These are phyloP conservation scores for Hyphodiscus hymeniophilus DNA, from an alignment of 495 filamentous ascomycete species.

Conservation along the genomic window DNA sequence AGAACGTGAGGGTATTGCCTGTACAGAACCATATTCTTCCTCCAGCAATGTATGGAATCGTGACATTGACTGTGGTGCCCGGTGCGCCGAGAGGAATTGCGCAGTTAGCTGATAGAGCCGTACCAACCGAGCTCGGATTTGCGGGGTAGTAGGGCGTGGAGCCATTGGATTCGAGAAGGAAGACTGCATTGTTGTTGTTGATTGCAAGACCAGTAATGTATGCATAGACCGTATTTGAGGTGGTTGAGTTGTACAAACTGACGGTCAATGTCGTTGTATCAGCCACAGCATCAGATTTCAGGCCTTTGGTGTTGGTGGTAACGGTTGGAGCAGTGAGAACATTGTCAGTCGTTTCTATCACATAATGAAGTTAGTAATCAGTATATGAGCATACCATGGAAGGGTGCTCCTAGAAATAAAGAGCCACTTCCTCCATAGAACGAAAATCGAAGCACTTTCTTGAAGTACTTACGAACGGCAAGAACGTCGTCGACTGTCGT, in stretches of 20 bases:
- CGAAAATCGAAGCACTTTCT: too few species aligned
- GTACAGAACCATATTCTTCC: slow-evolving; percentile 62
- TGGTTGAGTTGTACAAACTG: slow-evolving; percentile 27
- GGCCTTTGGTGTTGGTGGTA: neutral
- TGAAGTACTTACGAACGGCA: too few species aligned
- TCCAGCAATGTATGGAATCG: slow-evolving; percentile 57
- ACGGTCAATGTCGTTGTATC: neutral
- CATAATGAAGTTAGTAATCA: too few species aligned
- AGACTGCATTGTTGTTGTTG: slow-evolving; percentile 49
- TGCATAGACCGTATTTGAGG: slow-evolving; percentile 51
- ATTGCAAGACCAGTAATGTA: slow-evolving; percentile 63
- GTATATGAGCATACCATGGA: too few species aligned
- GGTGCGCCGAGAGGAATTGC: slow-evolving; percentile 55
- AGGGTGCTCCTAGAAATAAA: too few species aligned
- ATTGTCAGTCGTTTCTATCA: slow-evolving; percentile 14
- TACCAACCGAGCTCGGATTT: slow-evolving; percentile 35
- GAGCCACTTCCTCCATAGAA: too few species aligned
- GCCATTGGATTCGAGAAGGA: slow-evolving; percentile 53
- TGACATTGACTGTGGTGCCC: slow-evolving; percentile 49
- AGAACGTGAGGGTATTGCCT: slow-evolving; percentile 54
- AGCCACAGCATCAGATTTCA: neutral
- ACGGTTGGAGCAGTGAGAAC: slow-evolving; percentile 17
- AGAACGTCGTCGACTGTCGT: too few species aligned
- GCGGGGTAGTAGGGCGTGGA: slow-evolving; percentile 38
- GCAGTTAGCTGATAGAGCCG: slow-evolving; percentile 42